Base-by-base conservation (phyloP, 306 rosid species). In the Oxytropis ochrocephala region DNA sequence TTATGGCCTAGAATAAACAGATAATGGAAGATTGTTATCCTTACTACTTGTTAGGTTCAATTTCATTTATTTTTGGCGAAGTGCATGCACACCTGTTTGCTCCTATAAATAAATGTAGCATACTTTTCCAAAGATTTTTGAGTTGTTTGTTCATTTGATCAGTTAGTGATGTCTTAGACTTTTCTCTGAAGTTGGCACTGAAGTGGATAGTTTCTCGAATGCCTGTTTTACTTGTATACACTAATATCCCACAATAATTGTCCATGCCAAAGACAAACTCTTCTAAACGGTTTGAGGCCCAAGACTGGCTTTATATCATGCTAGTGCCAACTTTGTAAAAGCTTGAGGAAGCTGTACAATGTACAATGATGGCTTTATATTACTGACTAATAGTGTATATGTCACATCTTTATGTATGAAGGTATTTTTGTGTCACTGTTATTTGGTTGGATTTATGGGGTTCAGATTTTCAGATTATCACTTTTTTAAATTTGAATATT, bases 231-330 rank as follows among this genome's bases (percentile, higher is more conserved):
- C 24, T 36, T 36, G 5, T 35, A 11, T 9, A 75, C 53, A 21
- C 3, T 51, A 19, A 19, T 10, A 29, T 30, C n/a, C 35, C 13
- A 46, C 32, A 53, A 36, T 8, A 13, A 27, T 64, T 36, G 42
- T 53, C 11, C 30, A 29, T 63, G 47, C 36, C 27, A 14, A 62
- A 49, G 53, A 38, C 43, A n/a, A 21, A 73, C 70, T 21, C 32
- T 71, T 71, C 14, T 27, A 58, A 57, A 59, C n/a, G 58, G 36
- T 10, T 58, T 58, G 36, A 46, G 48, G 67, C 38, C 75, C 18
- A 33, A 47, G 11, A 61, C 27, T 72, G 36, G 52, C 70, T 24
- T 73, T 51, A 38, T 61, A 51, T 48, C 58, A 11, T 24, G 29
- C 29, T 24, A 19, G 63, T 32, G 21, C 69, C 69, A 47, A 33